These are phyloP conservation scores for Eremochloa ophiuroides DNA, from an alignment of 176 grass and related monocot genomes.

Conservation along the genomic window DNA sequence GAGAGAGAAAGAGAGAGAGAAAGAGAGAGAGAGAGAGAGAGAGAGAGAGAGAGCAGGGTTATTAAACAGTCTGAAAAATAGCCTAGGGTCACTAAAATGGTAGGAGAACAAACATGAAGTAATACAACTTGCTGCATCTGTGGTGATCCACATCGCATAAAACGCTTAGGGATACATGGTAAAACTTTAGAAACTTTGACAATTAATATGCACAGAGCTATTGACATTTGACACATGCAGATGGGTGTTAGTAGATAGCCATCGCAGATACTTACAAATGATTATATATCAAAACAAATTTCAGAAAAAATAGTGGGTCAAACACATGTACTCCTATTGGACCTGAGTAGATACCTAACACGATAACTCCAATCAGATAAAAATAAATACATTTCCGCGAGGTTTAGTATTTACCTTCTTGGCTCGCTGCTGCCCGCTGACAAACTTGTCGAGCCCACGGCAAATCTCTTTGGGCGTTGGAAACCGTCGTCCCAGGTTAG, in stretches of 20 bases:
- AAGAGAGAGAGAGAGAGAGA: neutral
- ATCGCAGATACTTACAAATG: neutral
- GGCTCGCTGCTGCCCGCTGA: constrained; percentile 60
- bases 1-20: constrained; percentile 3
- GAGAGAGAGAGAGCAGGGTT: neutral
- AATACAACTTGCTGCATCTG: neutral
- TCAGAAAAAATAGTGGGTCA: neutral
- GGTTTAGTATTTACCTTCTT: constrained; percentile 44
- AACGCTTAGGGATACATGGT: neutral
- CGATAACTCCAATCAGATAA: neutral
- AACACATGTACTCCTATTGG: neutral
- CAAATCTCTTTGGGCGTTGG: constrained; percentile 66
- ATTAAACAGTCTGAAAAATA: neutral
- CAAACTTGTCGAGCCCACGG: constrained; percentile 58
- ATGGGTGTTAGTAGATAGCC: neutral
- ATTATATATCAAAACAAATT: neutral
- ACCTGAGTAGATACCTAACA: neutral
- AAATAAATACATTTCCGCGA: neutral
- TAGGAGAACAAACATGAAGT: neutral
- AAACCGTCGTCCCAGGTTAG: constrained; percentile 39
- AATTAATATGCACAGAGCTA: neutral
- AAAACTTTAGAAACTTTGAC: neutral
- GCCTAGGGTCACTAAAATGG: neutral
- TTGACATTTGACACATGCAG: neutral
- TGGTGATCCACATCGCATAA: neutral